These are phyloP conservation scores for Penicillium taxi DNA, from an alignment of 495 filamentous ascomycete species.

Conservation along the genomic window DNA sequence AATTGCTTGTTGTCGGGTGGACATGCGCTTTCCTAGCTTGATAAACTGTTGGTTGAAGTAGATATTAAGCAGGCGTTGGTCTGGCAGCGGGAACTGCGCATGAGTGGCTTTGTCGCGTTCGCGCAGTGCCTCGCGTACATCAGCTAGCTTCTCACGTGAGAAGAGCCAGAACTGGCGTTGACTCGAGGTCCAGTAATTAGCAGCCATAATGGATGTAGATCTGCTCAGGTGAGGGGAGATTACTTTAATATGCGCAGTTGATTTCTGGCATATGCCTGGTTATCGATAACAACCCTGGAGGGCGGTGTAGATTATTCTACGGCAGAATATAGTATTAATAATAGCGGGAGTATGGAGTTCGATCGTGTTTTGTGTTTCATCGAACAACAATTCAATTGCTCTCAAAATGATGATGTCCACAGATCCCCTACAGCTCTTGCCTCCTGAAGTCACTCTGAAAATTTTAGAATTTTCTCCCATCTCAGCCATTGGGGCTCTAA, in stretches of 20 bases:
- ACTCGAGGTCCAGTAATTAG: conserved; percentile 94
- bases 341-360: too few relatives aligned
- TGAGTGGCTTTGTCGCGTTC: conserved; percentile 62
- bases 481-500: conserved; percentile 27
- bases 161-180: conserved; percentile 88
- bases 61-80: conserved; percentile 74
- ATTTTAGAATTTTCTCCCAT: conserved; percentile 29
- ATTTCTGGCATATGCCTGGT: too few relatives aligned
- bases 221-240: too few relatives aligned
- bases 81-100: conserved; percentile 72
- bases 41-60: conserved; percentile 84
- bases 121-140: conserved; percentile 63
- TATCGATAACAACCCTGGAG: too few relatives aligned
- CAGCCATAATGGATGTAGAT: conserved; percentile 70
- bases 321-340: too few relatives aligned
- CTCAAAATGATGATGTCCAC: too few relatives aligned
- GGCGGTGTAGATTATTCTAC: too few relatives aligned
- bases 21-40: conserved; percentile 69
- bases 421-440: conserved; percentile 28
- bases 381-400: too few relatives aligned
- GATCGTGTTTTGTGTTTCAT: too few relatives aligned
- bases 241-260: too few relatives aligned
- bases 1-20: conserved; percentile 79
- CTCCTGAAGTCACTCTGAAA: conserved; percentile 32
- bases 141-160: conserved; percentile 65